Evolutionary conservation across 345 rosid species (phyloP).

Genomic region (Stellera chamaejasme): DNA sequence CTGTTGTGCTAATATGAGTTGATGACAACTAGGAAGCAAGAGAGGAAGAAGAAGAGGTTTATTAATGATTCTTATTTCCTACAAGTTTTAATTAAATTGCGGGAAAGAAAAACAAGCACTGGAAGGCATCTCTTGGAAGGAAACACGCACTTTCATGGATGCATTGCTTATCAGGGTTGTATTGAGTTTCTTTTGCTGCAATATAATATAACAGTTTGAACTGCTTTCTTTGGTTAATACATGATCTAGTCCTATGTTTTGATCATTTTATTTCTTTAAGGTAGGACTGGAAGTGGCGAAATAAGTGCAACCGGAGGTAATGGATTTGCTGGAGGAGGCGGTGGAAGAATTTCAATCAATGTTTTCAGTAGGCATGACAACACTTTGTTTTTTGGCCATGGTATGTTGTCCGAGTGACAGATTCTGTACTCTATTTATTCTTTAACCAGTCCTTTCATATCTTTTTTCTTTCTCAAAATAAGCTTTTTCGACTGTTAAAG

Average conservation of each 20-base stretch:
- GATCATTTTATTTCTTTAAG: conserved; percentile 13
- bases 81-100: too few relatives aligned
- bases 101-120: too few relatives aligned
- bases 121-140: too few relatives aligned
- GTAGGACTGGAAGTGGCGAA: conserved; percentile 50
- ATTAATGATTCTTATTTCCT: too few relatives aligned
- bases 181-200: neutral
- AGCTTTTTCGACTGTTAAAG: too few relatives aligned
- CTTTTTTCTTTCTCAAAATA: neutral
- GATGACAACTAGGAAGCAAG: too few relatives aligned
- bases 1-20: too few relatives aligned
- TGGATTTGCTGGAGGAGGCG: conserved; percentile 80
- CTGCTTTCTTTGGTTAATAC: too few relatives aligned
- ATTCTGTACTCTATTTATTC: too few relatives aligned
- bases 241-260: neutral
- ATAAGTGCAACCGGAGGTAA: conserved; percentile 59
- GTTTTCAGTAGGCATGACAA: conserved; percentile 68
- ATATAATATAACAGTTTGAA: neutral
- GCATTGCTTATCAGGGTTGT: too few relatives aligned
- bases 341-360: conserved; percentile 57
- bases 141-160: too few relatives aligned
- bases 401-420: conserved; percentile 21
- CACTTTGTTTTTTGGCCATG: conserved; percentile 37
- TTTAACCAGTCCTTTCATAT: neutral
- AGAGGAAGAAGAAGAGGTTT: too few relatives aligned